Base-by-base conservation (phyloP, 305 asterid species). In the Fraxinus velutina region DNA sequence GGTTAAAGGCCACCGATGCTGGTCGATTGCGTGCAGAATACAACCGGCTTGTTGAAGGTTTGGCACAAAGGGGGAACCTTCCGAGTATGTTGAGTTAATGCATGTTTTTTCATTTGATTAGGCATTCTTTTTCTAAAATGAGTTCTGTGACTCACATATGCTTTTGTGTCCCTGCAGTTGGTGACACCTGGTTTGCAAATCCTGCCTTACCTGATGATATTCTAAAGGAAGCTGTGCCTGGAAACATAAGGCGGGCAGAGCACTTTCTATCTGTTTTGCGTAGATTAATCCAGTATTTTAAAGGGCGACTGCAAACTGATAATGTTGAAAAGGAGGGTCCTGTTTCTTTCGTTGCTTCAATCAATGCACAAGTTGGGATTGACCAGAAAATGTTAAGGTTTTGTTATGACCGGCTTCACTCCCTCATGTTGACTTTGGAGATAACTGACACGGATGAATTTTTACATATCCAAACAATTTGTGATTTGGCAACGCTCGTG, bases 1-100 rank as follows among this genome's bases (percentile, higher is more conserved):
- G 99, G 98, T 90, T 94, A 89, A 94, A 96, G 98, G 98, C 97
- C 88, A 92, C 97, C 52, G 99, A 96, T 90, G 98, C 98, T 87
- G 97, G 95, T 89, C 94, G 99, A 86, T 87, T 96, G 89, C 98
- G 97, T 82, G 92, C 97, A 76, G 99, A 94, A 78, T 96, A 96
- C 91, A 96, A 87, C 82, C 91, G 98, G 84, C 98, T 96, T 83
- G 97, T 96, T 89, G 97, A 93, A 24, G 99, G 99, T 75, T 90
- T 96, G 89, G 98, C 98, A 55, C 94, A 92, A 85, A 89, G 97
- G 86, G 97, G 97, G 82, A 89, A 93, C 85, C 94, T 94, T 77
- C 97, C 97, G 36, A 79, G 98, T 96, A 91, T 87, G 93, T 88
- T 75, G 66, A 78, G 24, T 82, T 50, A 39, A 72, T 36, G 81